Evolutionary conservation across 495 filamentous ascomycete genomes (phyloP), one percentile per base, ranked within the genome.

Genomic region (Xylaria acuta): DNA sequence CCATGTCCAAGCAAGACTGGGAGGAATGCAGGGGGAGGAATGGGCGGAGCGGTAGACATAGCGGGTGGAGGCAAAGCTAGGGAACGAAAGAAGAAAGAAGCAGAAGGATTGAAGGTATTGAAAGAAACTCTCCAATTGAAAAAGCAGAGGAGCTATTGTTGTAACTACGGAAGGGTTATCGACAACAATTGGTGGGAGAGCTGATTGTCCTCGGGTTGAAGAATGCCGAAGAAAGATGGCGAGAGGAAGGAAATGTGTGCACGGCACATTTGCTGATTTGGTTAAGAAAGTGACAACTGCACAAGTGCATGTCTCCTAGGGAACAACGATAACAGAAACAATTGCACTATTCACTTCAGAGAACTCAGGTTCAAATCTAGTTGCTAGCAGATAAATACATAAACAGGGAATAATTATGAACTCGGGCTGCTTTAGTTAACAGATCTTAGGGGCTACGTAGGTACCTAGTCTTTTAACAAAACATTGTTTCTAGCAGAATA

Each of bases 1-100:
- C 49, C 65, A 56, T 67, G 34, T 40, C 65, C 65, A 54, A 67
- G 65, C 49, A 67, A 5, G 32, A 56, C 65, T 8, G 65, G 65
- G 0, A 67, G 49, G 14, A 54, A 67, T 9, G 22, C 34, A 38
- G 65, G 65, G 1, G 65, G 65, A 11, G 65, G 65, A 11, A 32
- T 51, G 30, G 34, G 9, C 1, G 16, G n/a, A 30, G n/a, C 34
- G 20, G 38, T 30, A 18, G 32, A 60, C 58, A 60, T 60, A 8
- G 30, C 47, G 8, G 18, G 27, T 30, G 18, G 22, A 41, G 9
- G 6, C 34, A 16, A 32, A 30, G 30, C 0, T 1, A 40, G 12
- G 20, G 32, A n/a, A 36, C 9, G 56, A 18, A 1, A n/a, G 14
- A 59, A n/a, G 30, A 60, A 38, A 38, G 7, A 38, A 60, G 7